Percentiles rank a stretch among this genome's conserved stretches.
phyloP scores from a whole-genome alignment of 2,329 filamentous ascomycete genomes.

The Aspergillus ibericus region DNA sequence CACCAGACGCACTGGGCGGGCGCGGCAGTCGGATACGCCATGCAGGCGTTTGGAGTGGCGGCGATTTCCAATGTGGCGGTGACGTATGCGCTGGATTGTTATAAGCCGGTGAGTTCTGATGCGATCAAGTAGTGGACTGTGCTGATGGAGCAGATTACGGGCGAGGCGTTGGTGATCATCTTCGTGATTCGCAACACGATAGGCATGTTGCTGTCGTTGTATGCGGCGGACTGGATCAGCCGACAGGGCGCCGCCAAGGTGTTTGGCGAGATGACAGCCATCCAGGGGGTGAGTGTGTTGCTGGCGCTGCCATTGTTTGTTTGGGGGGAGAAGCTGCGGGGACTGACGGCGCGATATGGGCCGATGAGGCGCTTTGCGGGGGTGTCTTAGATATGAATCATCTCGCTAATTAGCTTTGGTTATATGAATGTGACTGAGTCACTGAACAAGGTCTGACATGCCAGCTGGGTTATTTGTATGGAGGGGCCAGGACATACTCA shows the following conservation, averaged over 20 bases:
- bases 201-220: slow-evolving; percentile 27
- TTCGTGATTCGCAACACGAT: slow-evolving; percentile 31
- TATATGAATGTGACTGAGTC: too few relatives aligned
- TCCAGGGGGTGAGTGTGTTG: slow-evolving; percentile 23
- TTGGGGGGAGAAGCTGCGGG: slow-evolving; percentile 19
- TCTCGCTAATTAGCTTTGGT: background rate
- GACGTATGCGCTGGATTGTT: slow-evolving; percentile 28
- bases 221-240: slow-evolving; percentile 26
- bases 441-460: too few relatives aligned
- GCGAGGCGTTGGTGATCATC: slow-evolving; percentile 28
- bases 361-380: slow-evolving; percentile 28
- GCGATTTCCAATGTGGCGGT: slow-evolving; percentile 31
- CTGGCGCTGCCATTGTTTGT: slow-evolving; percentile 25
- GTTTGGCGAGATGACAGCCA: slow-evolving; percentile 29
- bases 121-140: too few relatives aligned
- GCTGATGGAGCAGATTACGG: slow-evolving; percentile 18
- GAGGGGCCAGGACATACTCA: too few relatives aligned
- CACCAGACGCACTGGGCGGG: slow-evolving; percentile 27
- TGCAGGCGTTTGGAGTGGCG: slow-evolving; percentile 29
- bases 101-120: slow-evolving; percentile 21
- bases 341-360: slow-evolving; percentile 23
- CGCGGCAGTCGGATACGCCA: slow-evolving; percentile 26
- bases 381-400: background rate
- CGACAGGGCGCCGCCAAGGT: slow-evolving; percentile 22
- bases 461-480: too few relatives aligned